Base-by-base conservation (phyloP, 257 asterid species). In the Petunia axillaris region DNA sequence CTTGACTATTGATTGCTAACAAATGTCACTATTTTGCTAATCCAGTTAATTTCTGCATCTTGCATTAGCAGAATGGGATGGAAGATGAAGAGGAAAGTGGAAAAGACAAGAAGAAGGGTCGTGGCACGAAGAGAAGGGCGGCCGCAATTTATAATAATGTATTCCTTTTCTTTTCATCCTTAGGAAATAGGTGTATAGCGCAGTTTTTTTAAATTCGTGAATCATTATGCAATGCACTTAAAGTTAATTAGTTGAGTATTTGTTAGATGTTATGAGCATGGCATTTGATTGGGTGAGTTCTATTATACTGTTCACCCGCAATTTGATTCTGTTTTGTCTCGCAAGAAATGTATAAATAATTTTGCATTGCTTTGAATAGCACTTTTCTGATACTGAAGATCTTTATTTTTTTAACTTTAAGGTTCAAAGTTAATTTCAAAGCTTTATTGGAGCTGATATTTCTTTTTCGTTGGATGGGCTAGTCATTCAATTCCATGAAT, bases 101-200 rank as follows among this genome's bases (percentile, higher is more conserved):
- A 81, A 78, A 78, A 66, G 89, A 68, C 84, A 90, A 64, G 77
- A 90, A 83, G 76, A 89, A 74, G 79, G 95, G 91, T 10, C 93
- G 93, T 63, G 98, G 99, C 75, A 80, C 87, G 62, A 94, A 96
- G 86, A 89, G 98, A 87, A 94, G 90, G 87, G 84, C 92, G 1
- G 81, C 85, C 13, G 36, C 97, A 86, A 77, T 60, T 77, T 87
- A 81, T 80, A 89, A 90, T 84, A 93, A 86, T 87, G 99, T 94
- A 89, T 0, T 4, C 38, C 50, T 50, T 71, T 44, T 71, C 62
- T 71, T 35, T 43, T 50, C 62, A 43, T 71, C 35, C 62, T 36
- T 71, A 71, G 46, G 16, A 71, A 50, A 71, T 71, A 6, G 77
- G 35, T 50, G 36, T 50, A 35, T 40, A 50, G 35, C 35, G n/a